Evolutionary conservation across 2,329 filamentous ascomycete species (phyloP).

Genomic region (Diaporthe vexans): DNA sequence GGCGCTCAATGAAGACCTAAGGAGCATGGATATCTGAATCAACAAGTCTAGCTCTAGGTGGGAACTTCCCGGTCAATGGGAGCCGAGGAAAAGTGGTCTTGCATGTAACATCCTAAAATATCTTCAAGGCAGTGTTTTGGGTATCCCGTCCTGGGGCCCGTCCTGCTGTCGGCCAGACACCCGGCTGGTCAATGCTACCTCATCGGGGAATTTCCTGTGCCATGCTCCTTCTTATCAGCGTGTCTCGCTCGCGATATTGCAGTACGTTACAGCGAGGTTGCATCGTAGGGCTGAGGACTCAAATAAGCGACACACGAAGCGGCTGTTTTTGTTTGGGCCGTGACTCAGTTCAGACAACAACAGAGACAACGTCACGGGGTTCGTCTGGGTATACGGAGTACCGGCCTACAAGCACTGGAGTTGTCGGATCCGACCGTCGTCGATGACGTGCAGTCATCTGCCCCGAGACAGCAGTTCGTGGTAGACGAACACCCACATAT

Average conservation of each 20-base stretch:
- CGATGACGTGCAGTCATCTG: background rate
- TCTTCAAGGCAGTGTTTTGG: background rate
- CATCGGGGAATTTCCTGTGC: background rate
- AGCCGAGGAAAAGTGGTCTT: background rate
- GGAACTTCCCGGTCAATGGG: background rate
- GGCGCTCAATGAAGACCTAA: background rate
- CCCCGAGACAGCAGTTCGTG: background rate
- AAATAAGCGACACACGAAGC: constrained; percentile 20
- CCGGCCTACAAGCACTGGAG: no score
- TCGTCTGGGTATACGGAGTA: background rate
- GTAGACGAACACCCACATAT: background rate
- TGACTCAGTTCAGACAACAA: constrained; percentile 21
- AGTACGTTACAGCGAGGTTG: constrained; percentile 7
- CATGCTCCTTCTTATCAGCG: background rate
- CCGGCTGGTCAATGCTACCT: background rate
- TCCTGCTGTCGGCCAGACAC: background rate
- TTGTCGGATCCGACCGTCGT: constrained; percentile 16
- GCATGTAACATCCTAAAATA: background rate
- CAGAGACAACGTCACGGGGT: constrained; percentile 15
- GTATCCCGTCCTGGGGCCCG: background rate
- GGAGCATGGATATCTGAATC: constrained; percentile 10
- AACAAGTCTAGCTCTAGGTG: background rate
- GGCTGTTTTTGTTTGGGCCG: constrained; percentile 1
- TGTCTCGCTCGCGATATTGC: constrained; percentile 16
- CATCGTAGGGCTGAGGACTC: constrained; percentile 20